Base-by-base conservation (phyloP, 495 filamentous ascomycete species). In the Aspergillus conjunctus region DNA sequence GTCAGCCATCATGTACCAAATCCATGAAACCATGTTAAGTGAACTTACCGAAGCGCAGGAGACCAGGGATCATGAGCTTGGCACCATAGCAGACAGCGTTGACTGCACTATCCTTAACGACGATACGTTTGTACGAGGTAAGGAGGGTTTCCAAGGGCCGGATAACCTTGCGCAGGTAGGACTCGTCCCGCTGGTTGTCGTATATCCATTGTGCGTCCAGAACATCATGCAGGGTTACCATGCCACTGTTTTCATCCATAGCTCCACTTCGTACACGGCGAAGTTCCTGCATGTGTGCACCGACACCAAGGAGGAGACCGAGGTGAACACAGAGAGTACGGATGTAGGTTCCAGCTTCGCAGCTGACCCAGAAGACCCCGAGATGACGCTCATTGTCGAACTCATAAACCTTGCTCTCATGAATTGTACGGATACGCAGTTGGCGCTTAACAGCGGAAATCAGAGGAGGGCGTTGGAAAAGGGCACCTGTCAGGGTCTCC, bases 331-430 rank as follows among this genome's bases (percentile, higher is more conserved):
- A 98, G 20, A 98, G 85, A 12, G 95, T 98, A 77, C 94, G 89
- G 72, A 98, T 97, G 71, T 98, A 98, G 33, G 94, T 98, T 69
- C 94, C 94, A 61, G 94, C 94, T 77, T 98, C 94, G 74, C 94
- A 98, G 75, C 90, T 93, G 59, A 98, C 95, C 94, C 94, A 97
- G 85, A 98, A 98, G 33, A 98, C 92, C 74, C 89, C 95, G n/a
- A 98, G 84, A 70, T 97, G 91, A 61, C 94, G 86, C 58, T 98
- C 92, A 73, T 98, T 96, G 76, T 98, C 94, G 70, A 97, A 98
- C 77, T 98, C 93, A 67, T 92, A 88, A 34, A 97, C 79, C 77
- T 93, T 93, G 81, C 89, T 92, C 78, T 97, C 90, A 75, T 97
- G 88, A 68, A 98, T 96, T 11, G 94, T 96, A 73, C 94, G 87